A percentile compares a stretch with the other conserved stretches of the same genome.
Evolutionary conservation across 345 rosid species (phyloP).

Genomic region (Dipteronia dyeriana): DNA sequence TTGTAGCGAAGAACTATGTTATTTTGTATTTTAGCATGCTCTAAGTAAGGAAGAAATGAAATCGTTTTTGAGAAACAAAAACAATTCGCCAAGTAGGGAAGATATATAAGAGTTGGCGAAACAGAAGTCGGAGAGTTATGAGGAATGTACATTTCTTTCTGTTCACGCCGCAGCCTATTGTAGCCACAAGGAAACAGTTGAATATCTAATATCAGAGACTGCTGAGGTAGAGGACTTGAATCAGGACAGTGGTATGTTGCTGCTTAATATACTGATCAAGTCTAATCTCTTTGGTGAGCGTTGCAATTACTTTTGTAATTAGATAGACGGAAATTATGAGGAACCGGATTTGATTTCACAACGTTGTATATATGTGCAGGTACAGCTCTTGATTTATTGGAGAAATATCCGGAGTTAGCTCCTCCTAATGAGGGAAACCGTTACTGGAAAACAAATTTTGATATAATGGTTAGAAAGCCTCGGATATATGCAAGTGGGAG

Average conservation of each 20-base stretch:
- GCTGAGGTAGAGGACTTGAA: background rate
- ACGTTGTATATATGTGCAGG: background rate
- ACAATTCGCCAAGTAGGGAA: background rate
- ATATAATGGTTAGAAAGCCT: background rate
- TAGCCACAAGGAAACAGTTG: background rate
- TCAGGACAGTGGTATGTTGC: background rate
- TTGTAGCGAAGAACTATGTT: too few species aligned
- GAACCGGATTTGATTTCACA: too few species aligned
- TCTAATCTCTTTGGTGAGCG: too few species aligned
- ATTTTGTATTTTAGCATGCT: too few species aligned
- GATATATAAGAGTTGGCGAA: background rate
- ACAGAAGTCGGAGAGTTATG: background rate
- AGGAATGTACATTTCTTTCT: background rate
- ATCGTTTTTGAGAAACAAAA: too few species aligned
- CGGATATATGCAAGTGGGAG: background rate
- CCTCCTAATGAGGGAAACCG: fast-evolving
- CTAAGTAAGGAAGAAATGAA: too few species aligned
- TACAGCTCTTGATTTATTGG: background rate
- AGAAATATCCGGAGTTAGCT: background rate
- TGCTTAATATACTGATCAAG: background rate
- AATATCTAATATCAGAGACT: background rate
- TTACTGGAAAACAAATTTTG: background rate
- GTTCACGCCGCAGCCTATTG: background rate
- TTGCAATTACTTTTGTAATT: too few species aligned
- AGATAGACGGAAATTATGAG: too few species aligned